A percentile compares a stretch with the other conserved stretches of the same genome.
Conservation (phyloP, 441 rosid genomes). For the Eutrema salsugineum region DNA sequence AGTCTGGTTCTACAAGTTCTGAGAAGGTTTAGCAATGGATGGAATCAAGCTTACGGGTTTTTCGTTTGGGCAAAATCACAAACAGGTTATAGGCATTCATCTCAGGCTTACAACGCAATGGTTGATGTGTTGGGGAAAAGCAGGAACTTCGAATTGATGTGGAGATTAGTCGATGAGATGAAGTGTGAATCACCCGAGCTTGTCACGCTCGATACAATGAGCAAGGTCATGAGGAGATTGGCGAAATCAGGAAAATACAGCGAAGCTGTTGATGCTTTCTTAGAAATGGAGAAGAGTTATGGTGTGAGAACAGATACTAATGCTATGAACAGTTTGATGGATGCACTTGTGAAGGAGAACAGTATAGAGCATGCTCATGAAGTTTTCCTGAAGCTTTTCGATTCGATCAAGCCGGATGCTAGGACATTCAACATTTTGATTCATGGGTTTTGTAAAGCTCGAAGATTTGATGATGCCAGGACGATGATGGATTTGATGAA, state of each 20-base stretch:
- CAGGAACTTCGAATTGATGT: constrained; percentile 53
- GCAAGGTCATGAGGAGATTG: constrained; percentile 62
- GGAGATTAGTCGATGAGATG: constrained; percentile 62
- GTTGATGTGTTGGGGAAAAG: constrained; percentile 65
- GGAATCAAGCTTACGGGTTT: constrained; percentile 54
- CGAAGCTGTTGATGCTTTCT: constrained; percentile 65
- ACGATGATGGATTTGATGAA: constrained; percentile 56
- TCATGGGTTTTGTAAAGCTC: constrained; percentile 73
- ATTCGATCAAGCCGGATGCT: constrained; percentile 30
- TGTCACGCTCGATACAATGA: constrained; percentile 55
- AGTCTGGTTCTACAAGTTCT: constrained; percentile 47
- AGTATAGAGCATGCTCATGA: constrained; percentile 60
- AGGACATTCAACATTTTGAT: constrained; percentile 57
- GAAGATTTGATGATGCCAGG: constrained; percentile 54
- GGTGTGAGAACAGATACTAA: constrained; percentile 40
- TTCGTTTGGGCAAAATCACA: constrained; percentile 80
- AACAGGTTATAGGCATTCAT: constrained; percentile 54
- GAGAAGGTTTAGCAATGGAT: constrained; percentile 56
- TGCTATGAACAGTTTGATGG: constrained; percentile 60
- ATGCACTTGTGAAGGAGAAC: constrained; percentile 66
- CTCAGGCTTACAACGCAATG: constrained; percentile 50
- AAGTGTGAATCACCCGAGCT: constrained; percentile 30
- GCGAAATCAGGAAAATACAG: constrained; percentile 49
- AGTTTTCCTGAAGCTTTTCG: constrained; percentile 34
- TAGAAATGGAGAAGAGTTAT: constrained; percentile 40